A percentile compares a stretch with the other conserved stretches of the same genome.
phyloP scores from a whole-genome alignment of 768 basidiomycete species.

The Tylopilus sp. region DNA sequence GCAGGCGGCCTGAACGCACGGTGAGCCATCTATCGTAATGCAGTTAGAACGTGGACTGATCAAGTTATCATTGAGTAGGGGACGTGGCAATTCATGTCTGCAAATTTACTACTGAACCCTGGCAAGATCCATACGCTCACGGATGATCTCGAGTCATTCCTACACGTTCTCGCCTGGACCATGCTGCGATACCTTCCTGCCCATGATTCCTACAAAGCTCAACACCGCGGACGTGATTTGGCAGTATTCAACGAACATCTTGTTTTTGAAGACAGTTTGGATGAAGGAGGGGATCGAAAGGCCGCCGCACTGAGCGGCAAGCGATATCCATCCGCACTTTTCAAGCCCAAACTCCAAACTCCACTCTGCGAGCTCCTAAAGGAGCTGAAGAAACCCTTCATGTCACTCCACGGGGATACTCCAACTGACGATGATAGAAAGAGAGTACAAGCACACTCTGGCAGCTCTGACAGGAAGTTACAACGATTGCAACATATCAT shows the following conservation, averaged over 20 bases:
- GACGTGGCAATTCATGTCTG: slow-evolving; percentile 9
- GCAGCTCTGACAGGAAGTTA: not conserved
- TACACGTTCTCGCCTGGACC: slow-evolving; percentile 9
- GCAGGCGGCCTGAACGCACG: not conserved
- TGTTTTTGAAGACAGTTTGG: no score
- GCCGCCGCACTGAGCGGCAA: fast-evolving
- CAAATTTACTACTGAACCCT: slow-evolving; percentile 14
- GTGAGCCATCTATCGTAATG: not conserved
- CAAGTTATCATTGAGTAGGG: not conserved
- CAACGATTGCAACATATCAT: not conserved
- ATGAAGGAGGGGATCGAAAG: not conserved
- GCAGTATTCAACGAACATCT: not conserved
- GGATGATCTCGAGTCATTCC: slow-evolving; percentile 35
- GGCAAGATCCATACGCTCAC: slow-evolving; percentile 19
- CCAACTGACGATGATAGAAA: not conserved
- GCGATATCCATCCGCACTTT: not conserved
- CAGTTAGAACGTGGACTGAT: not conserved
- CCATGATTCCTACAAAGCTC: not conserved
- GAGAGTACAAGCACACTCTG: no score
- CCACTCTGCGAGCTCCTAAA: not conserved
- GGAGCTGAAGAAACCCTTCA: not conserved
- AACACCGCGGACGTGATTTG: not conserved
- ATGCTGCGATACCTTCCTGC: not conserved
- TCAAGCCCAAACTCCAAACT: not conserved
- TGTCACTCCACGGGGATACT: not conserved